These are phyloP conservation scores for Phlyctochytrium planicorne DNA, from an alignment of 192 early-diverging fungal species.

Conservation along the genomic window DNA sequence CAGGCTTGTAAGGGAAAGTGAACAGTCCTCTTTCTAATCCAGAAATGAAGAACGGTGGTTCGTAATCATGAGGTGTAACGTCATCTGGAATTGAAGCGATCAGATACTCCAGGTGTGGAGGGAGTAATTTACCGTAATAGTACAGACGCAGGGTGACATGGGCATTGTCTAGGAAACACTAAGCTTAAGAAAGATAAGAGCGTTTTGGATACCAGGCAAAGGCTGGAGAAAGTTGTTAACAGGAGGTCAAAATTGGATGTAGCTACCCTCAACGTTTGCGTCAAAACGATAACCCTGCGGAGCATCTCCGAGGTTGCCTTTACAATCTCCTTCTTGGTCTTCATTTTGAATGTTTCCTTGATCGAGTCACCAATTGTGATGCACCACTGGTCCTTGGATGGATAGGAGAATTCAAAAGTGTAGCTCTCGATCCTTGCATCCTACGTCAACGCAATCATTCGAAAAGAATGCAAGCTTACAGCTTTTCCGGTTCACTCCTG, in stretches of 20 bases:
- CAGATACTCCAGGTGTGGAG: background rate
- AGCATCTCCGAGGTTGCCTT: conserved; percentile 39
- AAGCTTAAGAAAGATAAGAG: no score
- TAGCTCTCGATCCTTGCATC: conserved; percentile 50
- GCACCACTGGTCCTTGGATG: conserved; percentile 31
- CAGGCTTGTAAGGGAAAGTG: conserved; percentile 32
- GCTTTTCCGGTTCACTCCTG: conserved; percentile 34
- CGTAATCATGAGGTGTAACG: conserved; percentile 52
- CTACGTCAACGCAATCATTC: conserved; percentile 4
- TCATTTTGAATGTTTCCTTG: conserved; percentile 15
- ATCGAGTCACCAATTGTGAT: conserved; percentile 21
- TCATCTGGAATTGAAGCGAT: conserved; percentile 20
- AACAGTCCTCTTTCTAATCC: conserved; percentile 28
- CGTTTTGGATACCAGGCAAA: no score
- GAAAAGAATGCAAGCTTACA: conserved; percentile 22
- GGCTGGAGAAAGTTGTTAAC: background rate
- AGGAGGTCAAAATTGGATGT: background rate
- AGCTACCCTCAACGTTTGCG: conserved; percentile 45
- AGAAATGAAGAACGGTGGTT: conserved; percentile 50
- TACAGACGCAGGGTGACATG: conserved; percentile 24
- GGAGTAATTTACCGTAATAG: conserved; percentile 33
- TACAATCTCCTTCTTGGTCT: conserved; percentile 35
- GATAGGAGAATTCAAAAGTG: conserved; percentile 51
- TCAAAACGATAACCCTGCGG: conserved; percentile 46
- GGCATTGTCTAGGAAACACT: conserved; percentile 1